A percentile compares a stretch with the other conserved stretches of the same genome.
These are phyloP conservation scores for Pichia sp. DNA, from an alignment of 1,139 yeast species.

Conservation along the genomic window DNA sequence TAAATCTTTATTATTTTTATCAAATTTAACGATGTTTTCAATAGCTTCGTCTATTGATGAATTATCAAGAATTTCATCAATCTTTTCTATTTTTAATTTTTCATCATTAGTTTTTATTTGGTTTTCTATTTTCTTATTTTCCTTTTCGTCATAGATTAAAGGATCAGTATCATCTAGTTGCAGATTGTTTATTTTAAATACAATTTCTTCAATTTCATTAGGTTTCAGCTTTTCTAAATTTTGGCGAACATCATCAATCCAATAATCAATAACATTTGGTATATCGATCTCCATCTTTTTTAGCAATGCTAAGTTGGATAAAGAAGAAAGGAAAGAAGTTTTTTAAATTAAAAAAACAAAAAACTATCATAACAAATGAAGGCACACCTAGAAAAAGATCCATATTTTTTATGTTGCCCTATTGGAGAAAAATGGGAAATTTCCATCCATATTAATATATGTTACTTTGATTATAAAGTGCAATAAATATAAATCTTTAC, in stretches of 20 bases:
- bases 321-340: no score
- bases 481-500: no score
- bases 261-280: not conserved
- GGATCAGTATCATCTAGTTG: not conserved
- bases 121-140: not conserved
- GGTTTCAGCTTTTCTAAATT: not conserved
- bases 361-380: no score
- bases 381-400: not conserved
- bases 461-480: no score
- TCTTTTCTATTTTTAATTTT: not conserved
- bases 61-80: not conserved
- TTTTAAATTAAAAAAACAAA: no score
- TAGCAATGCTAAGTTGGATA: not conserved
- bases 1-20: not conserved
- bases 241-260: slow-evolving; percentile 2
- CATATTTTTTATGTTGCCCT: no score
- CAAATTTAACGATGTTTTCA: slow-evolving; percentile 1
- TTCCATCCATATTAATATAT: no score
- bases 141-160: not conserved
- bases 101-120: not conserved
- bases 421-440: no score
- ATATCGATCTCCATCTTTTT: not conserved
- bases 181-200: not conserved
- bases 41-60: not conserved
- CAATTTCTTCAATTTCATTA: slow-evolving; percentile 2